Percentiles rank a stretch among this genome's conserved stretches.
Conservation (phyloP, 2,329 filamentous ascomycete species). For the Colletotrichum truncatum region DNA sequence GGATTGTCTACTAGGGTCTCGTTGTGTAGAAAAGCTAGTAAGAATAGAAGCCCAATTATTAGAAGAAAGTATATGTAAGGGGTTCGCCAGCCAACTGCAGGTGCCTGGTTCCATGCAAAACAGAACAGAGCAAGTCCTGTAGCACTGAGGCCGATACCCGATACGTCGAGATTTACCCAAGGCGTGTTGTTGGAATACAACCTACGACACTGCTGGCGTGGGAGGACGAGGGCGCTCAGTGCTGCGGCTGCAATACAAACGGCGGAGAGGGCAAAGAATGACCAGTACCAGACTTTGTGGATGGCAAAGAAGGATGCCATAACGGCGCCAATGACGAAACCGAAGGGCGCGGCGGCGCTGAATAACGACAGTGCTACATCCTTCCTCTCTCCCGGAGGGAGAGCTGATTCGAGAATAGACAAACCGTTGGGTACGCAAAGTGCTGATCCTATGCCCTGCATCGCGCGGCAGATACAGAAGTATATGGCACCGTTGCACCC, state of each 20-base stretch:
- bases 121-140: conserved; percentile 56
- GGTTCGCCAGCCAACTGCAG: conserved; percentile 52
- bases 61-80: conserved; percentile 52
- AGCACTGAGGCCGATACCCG: conserved; percentile 49
- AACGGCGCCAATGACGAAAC: conserved; percentile 39
- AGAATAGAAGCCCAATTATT: conserved; percentile 42
- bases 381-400: conserved; percentile 48
- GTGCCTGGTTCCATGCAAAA: conserved; percentile 58
- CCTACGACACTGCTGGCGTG: background rate
- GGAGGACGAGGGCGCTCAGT: conserved; percentile 26
- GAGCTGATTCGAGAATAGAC: conserved; percentile 62
- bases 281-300: conserved; percentile 6
- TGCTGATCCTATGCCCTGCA: conserved; percentile 64
- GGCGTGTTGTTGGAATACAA: conserved; percentile 33
- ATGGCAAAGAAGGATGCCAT: conserved; percentile 39
- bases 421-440: conserved; percentile 65
- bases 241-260: background rate
- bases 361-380: conserved; percentile 45
- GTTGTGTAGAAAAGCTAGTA: conserved; percentile 40
- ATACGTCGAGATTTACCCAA: conserved; percentile 36
- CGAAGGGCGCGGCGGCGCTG: conserved; percentile 43
- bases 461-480: conserved; percentile 56
- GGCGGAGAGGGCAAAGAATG: conserved; percentile 7
- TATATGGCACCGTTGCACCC: conserved; percentile 44
- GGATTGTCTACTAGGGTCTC: conserved; percentile 54